A percentile compares a stretch with the other conserved stretches of the same genome.
These are phyloP conservation scores for Apiospora kogelbergensis DNA, from an alignment of 2,329 filamentous ascomycete species.

Conservation along the genomic window DNA sequence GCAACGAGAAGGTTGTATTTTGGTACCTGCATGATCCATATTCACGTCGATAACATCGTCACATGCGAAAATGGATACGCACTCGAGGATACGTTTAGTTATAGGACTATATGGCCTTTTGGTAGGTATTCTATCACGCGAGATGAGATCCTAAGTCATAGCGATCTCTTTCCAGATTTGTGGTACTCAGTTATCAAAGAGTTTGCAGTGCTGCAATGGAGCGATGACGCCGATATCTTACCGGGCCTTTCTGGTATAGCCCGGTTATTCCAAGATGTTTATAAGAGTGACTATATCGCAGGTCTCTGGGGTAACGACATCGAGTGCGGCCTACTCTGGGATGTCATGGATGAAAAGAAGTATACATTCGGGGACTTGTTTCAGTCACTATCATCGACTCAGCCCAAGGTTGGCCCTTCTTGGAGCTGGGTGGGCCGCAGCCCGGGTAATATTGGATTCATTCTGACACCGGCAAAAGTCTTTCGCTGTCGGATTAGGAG, in stretches of 20 bases:
- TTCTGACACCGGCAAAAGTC: neutral
- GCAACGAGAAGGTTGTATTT: neutral
- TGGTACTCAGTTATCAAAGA: neutral
- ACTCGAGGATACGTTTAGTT: neutral
- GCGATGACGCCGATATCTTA: neutral
- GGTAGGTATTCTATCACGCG: neutral
- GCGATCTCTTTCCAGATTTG: neutral
- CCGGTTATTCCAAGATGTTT: neutral
- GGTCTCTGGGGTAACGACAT: neutral
- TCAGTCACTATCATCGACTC: neutral
- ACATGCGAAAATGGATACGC: neutral
- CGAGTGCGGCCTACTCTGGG: neutral
- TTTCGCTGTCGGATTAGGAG: neutral
- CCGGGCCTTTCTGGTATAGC: neutral
- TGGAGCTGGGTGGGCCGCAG: neutral
- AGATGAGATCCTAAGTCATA: neutral
- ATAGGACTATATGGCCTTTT: neutral
- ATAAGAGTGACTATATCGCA: neutral
- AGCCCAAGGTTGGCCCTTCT: neutral
- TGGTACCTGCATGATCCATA: neutral
- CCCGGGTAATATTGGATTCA: neutral
- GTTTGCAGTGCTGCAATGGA: neutral
- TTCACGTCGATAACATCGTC: neutral
- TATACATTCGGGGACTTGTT: neutral
- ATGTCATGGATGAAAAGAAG: rapidly evolving